Conservation (phyloP, 225 moss, liverwort and hornwort species). For the Polytrichum formosum region DNA sequence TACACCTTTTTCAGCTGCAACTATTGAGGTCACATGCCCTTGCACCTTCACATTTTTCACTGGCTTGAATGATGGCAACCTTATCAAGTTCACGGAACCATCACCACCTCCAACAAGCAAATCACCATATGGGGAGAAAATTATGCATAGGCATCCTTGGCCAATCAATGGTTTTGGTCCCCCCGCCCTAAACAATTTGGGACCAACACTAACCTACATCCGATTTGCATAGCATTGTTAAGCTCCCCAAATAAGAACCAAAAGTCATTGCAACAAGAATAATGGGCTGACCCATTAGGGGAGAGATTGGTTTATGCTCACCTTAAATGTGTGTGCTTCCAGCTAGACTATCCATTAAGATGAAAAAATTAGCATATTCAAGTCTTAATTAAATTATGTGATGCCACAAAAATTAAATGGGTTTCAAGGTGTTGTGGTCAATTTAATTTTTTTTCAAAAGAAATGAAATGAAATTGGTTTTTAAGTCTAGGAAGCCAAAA, state of each 20-base stretch:
- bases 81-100: slow-evolving; percentile 74
- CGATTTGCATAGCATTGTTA: background rate
- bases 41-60: slow-evolving; percentile 54
- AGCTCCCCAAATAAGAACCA: background rate
- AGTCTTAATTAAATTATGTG: too few relatives aligned
- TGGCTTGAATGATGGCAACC: slow-evolving; percentile 55
- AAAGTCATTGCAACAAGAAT: too few relatives aligned
- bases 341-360: too few relatives aligned
- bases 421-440: too few relatives aligned
- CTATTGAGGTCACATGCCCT: slow-evolving; percentile 70
- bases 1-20: slow-evolving; percentile 48
- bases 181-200: slow-evolving; percentile 72
- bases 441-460: too few relatives aligned
- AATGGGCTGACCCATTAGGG: too few relatives aligned
- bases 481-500: too few relatives aligned
- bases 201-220: slow-evolving; percentile 75
- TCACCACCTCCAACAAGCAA: slow-evolving; percentile 80
- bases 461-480: too few relatives aligned
- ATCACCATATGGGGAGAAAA: slow-evolving; percentile 73
- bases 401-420: too few relatives aligned
- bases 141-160: slow-evolving; percentile 70
- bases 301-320: too few relatives aligned
- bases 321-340: too few relatives aligned
- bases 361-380: too few relatives aligned
- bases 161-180: slow-evolving; percentile 62